phyloP scores from a whole-genome alignment of 2,329 filamentous ascomycete species.

The Pestalotiopsis sp. region DNA sequence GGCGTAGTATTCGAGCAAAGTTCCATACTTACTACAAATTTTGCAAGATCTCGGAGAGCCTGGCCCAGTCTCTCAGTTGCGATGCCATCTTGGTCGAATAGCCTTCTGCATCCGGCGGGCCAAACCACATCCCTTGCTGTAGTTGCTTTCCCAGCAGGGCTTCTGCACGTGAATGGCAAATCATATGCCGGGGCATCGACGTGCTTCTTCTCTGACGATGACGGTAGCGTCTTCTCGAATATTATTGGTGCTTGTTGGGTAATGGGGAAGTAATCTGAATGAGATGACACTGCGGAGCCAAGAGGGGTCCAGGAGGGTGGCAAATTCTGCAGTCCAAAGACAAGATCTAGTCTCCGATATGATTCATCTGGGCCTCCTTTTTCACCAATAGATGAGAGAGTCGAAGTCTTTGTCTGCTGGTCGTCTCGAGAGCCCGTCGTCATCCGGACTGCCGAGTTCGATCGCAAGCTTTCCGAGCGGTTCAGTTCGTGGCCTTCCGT shows the following conservation, averaged over 20 bases:
- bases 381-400: not conserved
- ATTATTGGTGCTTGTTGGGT: not conserved
- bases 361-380: not conserved
- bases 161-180: not conserved
- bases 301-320: not conserved
- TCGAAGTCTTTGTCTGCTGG: not conserved
- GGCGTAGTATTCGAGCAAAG: not conserved
- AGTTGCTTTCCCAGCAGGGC: not conserved
- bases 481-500: not conserved
- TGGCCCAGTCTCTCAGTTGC: constrained; percentile 69
- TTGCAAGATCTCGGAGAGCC: constrained; percentile 71
- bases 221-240: not conserved
- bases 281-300: not conserved
- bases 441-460: not conserved
- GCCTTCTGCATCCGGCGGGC: constrained; percentile 61
- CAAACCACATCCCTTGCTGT: not conserved
- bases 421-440: not conserved
- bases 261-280: not conserved
- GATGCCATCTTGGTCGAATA: constrained; percentile 69
- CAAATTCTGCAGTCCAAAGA: not conserved
- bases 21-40: constrained; percentile 62
- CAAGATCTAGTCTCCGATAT: not conserved
- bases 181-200: not conserved
- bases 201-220: not conserved
- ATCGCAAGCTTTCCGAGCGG: not conserved